Base-by-base conservation (phyloP, 805 yeast species). In the Teunomyces tritomae region DNA sequence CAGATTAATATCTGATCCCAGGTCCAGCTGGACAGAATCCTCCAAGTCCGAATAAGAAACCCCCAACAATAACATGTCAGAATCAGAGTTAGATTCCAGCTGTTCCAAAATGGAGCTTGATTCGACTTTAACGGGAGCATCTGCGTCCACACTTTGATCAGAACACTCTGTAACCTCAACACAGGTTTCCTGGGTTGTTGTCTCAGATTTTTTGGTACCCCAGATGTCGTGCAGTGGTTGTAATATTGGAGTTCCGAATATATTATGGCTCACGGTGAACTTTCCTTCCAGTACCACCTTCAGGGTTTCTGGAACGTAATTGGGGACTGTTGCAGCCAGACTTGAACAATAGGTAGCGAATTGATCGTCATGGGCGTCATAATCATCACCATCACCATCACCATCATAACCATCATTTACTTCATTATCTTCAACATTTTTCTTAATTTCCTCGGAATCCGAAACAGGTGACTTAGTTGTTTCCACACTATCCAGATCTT, bases 341-440 rank as follows among this genome's bases (percentile, higher is more conserved):
- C 46, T 49, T 3, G 49, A 39, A 28, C 51, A 49, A 16, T 41
- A 43, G 9, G 11, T 28, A 17, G 20, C 24, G 24, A 20, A 5
- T 20, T 20, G 24, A 20, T 20, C 24, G 6, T 20, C 24, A 24
- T 28, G 41, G 10, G 24, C 16, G 34, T 45, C 8, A 17, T 42
- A 44, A 28, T 39, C 30, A 16, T 41, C 45, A 13, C 40, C 48
- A 8, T 41, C 45, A 13, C 40, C 48, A 8, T 47, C 46, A 10
- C 36, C 49, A 7, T 40, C 44, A 7, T 35, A 33, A 13, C 30
- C 50, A 28, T 28, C 43, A 20, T 43, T 26, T 48, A 36, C 49
- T n/a, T 42, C 49, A 3, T 32, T 46, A 10, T 43, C 49, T 7
- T 46, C 44, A 20, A 35, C 45, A n/a, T 39, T 17, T n/a, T 45